A percentile compares a stretch with the other conserved stretches of the same genome.
Evolutionary conservation across 768 basidiomycete genomes (phyloP).

Genomic region (Daedalea quercina): DNA sequence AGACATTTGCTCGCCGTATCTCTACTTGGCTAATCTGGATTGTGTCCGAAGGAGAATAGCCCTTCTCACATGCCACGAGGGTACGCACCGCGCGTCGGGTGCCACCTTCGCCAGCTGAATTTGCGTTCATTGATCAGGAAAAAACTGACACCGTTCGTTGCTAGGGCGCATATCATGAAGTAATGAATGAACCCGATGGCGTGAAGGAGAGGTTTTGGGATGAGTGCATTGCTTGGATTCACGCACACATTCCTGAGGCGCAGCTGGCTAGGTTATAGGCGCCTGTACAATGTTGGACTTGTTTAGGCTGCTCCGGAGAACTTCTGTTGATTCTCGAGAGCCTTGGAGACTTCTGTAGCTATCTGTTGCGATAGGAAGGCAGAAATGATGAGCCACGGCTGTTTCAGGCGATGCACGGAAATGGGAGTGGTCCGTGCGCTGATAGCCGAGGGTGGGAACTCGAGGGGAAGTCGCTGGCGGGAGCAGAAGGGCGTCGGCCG

Average conservation of each 20-base stretch:
- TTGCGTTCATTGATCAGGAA: not conserved
- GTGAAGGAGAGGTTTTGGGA: conserved; percentile 55
- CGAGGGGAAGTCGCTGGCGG: conserved; percentile 1
- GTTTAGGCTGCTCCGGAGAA: not conserved
- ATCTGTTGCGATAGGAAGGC: not conserved
- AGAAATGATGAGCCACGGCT: not conserved
- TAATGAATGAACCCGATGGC: conserved; percentile 66
- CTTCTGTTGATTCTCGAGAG: too few species aligned
- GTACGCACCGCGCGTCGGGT: too few species aligned
- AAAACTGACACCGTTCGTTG: not conserved
- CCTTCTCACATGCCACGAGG: too few species aligned
- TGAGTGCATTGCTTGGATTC: conserved; percentile 47
- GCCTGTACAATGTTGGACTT: not conserved
- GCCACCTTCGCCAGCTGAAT: not conserved
- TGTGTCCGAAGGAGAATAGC: too few species aligned
- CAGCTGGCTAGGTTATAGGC: not conserved
- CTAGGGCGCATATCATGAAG: conserved; percentile 70
- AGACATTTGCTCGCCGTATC: too few species aligned
- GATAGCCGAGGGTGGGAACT: conserved; percentile 12
- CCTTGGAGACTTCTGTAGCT: not conserved
- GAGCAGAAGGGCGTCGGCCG: not conserved
- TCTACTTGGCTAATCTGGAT: too few species aligned
- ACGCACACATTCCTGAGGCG: not conserved
- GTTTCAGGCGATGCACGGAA: conserved; percentile 1
- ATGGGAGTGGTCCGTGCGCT: conserved; percentile 17